Percentiles rank a stretch among this genome's conserved stretches.
Conservation (phyloP, 768 basidiomycete genomes). For the Serendipita vermifera region DNA sequence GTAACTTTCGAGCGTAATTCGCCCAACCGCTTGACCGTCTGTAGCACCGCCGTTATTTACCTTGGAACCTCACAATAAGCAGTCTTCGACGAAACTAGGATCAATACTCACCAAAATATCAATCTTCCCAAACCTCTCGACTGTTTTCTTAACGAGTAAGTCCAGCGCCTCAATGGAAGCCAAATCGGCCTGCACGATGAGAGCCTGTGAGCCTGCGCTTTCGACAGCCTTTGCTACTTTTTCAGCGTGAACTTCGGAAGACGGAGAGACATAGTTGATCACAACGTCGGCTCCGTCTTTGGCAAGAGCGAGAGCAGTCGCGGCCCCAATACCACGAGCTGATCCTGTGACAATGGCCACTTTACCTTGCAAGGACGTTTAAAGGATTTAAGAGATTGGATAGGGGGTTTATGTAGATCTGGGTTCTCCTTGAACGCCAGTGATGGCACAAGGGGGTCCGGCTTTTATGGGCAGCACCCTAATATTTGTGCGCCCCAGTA, state of each 20-base stretch:
- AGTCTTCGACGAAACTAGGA: too few species aligned
- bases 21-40: too few species aligned
- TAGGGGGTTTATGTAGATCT: too few species aligned
- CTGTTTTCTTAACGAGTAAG: slow-evolving; percentile 34
- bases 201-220: slow-evolving; percentile 31
- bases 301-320: slow-evolving; percentile 40
- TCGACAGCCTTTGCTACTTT: slow-evolving; percentile 35
- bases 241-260: slow-evolving; percentile 32
- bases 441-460: too few species aligned
- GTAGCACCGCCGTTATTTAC: too few species aligned
- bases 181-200: slow-evolving; percentile 41
- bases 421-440: too few species aligned
- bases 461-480: too few species aligned
- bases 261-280: slow-evolving; percentile 39
- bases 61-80: too few species aligned
- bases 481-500: too few species aligned
- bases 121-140: slow-evolving; percentile 37
- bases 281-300: slow-evolving; percentile 44
- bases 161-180: slow-evolving; percentile 37
- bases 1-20: too few species aligned
- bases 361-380: slow-evolving; percentile 28
- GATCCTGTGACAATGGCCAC: slow-evolving; percentile 49
- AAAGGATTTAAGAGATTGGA: too few species aligned
- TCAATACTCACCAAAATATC: slow-evolving; percentile 54
- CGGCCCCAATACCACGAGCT: slow-evolving; percentile 46